A percentile compares a stretch with the other conserved stretches of the same genome.
Evolutionary conservation across 441 rosid genomes (phyloP).

Genomic region (Pelargonium cotyledonis): DNA sequence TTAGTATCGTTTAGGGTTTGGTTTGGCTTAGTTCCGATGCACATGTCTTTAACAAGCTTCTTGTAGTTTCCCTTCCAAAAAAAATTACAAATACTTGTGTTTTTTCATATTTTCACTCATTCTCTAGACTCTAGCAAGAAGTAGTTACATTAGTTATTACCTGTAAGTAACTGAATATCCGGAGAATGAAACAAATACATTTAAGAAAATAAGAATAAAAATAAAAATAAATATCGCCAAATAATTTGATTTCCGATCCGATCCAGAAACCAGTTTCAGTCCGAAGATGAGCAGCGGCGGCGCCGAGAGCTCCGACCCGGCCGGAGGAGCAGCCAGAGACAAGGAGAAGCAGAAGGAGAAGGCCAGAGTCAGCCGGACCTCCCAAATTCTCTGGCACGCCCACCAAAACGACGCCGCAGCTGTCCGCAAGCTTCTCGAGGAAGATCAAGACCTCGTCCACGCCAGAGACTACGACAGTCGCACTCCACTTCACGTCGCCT

Average conservation of each 20-base stretch:
- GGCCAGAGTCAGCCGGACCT: constrained; percentile 96
- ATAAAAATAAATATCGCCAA: neutral
- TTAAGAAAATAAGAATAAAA: neutral
- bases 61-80: no score
- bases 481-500: constrained; percentile 92
- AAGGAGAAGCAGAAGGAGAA: constrained; percentile 80
- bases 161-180: no score
- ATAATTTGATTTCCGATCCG: constrained; percentile 17
- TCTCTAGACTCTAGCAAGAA: no score
- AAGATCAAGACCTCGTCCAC: constrained; percentile 70
- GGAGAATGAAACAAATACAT: no score
- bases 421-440: constrained; percentile 86
- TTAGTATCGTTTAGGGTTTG: no score
- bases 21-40: no score
- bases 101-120: no score
- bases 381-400: constrained; percentile 92
- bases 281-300: constrained; percentile 40
- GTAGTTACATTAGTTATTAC: no score
- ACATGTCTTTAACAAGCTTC: no score
- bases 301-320: constrained; percentile 28
- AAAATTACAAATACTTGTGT: no score
- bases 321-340: constrained; percentile 9
- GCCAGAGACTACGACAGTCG: constrained; percentile 92
- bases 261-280: constrained; percentile 16
- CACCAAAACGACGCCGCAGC: constrained; percentile 90